phyloP scores from a whole-genome alignment of 1,284 basidiomycete genomes.

The Ustilago tritici region DNA sequence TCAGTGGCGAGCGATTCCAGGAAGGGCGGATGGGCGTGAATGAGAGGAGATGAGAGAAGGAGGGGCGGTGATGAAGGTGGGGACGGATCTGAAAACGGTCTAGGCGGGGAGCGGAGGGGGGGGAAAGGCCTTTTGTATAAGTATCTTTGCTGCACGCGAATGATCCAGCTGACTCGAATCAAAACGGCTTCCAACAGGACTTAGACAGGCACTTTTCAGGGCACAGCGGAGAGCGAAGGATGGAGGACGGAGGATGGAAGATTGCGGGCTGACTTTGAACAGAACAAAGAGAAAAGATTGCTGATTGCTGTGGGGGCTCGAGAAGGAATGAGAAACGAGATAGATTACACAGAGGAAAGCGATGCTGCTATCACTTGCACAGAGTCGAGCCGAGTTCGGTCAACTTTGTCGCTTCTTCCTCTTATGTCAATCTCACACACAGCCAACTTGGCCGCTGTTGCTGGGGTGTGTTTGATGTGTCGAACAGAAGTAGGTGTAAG shows the following conservation, averaged over 20 bases:
- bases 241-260: constrained; percentile 1
- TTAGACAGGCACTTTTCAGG: not conserved
- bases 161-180: constrained; percentile 13
- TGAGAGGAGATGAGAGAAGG: constrained; percentile 70
- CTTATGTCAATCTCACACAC: too few species aligned
- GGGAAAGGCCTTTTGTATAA: constrained; percentile 3
- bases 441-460: not conserved
- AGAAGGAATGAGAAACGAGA: constrained; percentile 35
- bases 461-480: not conserved
- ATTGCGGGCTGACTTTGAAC: too few species aligned
- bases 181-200: not conserved
- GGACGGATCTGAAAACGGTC: not conserved
- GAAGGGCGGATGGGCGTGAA: constrained; percentile 62
- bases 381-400: constrained; percentile 2
- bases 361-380: constrained; percentile 2
- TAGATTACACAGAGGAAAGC: constrained; percentile 22
- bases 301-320: constrained; percentile 8
- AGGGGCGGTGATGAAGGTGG: constrained; percentile 71
- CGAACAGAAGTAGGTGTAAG: not conserved
- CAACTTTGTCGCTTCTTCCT: not conserved
- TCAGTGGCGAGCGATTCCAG: constrained; percentile 18
- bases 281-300: not conserved
- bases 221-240: not conserved
- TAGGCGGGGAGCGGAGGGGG: constrained; percentile 69
- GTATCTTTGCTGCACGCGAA: not conserved